phyloP scores from a whole-genome alignment of 495 filamentous ascomycete genomes.

The Xylaria curta region DNA sequence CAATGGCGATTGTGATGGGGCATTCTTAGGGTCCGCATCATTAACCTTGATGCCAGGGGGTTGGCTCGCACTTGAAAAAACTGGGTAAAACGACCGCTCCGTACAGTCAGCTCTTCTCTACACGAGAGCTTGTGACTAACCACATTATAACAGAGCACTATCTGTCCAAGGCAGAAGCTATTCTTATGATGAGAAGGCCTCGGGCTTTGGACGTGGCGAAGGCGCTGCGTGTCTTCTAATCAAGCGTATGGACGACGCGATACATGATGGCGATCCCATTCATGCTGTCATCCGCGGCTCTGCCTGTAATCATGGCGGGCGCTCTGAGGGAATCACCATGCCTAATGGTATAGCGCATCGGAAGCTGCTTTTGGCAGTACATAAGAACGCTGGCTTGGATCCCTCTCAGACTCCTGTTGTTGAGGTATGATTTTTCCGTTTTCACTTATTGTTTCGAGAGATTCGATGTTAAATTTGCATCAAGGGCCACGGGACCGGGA shows the following conservation, averaged over 20 bases:
- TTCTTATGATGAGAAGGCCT: slow-evolving; percentile 45
- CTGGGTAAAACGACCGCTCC: slow-evolving; percentile 9
- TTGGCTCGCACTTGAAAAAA: slow-evolving; percentile 48
- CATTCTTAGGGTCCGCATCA: slow-evolving; percentile 52
- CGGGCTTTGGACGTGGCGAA: slow-evolving; percentile 50
- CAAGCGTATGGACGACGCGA: slow-evolving; percentile 58
- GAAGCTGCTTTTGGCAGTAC: slow-evolving; percentile 46
- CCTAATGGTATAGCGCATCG: slow-evolving; percentile 60
- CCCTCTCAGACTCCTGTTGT: slow-evolving; percentile 51
- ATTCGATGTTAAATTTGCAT: slow-evolving; percentile 43
- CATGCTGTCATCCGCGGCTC: slow-evolving; percentile 58
- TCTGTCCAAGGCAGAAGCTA: slow-evolving; percentile 56
- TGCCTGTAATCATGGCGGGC: slow-evolving; percentile 60
- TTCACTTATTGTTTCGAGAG: slow-evolving; percentile 40
- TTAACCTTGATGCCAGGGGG: slow-evolving; percentile 59
- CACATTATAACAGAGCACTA: slow-evolving; percentile 52
- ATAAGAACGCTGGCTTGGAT: slow-evolving; percentile 42
- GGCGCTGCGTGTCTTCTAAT: slow-evolving; percentile 48
- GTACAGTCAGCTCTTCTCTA: background rate
- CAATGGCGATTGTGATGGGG: slow-evolving; percentile 50
- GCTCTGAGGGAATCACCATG: slow-evolving; percentile 56
- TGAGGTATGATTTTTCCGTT: slow-evolving; percentile 47
- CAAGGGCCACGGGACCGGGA: slow-evolving; percentile 26
- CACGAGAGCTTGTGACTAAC: background rate
- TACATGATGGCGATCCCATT: slow-evolving; percentile 61